A percentile compares a stretch with the other conserved stretches of the same genome.
Conservation (phyloP, 2,329 filamentous ascomycete genomes). For the Ophiocordyceps camponoti-rufipedis region DNA sequence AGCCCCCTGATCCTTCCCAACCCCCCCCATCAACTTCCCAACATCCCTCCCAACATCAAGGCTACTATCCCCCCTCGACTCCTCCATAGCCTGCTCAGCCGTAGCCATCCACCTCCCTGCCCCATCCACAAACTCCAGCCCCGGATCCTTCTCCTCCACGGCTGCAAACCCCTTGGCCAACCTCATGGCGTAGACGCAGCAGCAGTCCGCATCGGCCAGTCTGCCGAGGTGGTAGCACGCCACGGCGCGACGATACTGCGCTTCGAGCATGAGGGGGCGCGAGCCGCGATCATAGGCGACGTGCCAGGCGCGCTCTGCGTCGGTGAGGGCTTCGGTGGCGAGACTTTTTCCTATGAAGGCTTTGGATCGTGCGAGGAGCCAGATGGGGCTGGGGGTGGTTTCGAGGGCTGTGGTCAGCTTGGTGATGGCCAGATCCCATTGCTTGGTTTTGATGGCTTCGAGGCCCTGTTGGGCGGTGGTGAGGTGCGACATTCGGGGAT, state of each 20-base stretch:
- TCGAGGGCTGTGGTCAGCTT: slow-evolving; percentile 51
- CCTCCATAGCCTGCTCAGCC: slow-evolving; percentile 9
- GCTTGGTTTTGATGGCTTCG: slow-evolving; percentile 38
- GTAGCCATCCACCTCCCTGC: slow-evolving; percentile 29
- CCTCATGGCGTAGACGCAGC: slow-evolving; percentile 41
- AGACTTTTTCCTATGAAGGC: slow-evolving; percentile 45
- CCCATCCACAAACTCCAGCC: slow-evolving; percentile 16
- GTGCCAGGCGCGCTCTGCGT: slow-evolving; percentile 48
- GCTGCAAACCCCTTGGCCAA: slow-evolving; percentile 15
- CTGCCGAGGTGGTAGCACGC: slow-evolving; percentile 50
- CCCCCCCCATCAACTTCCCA: neutral
- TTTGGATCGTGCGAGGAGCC: slow-evolving; percentile 68
- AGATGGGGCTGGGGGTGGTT: slow-evolving; percentile 41
- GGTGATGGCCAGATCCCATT: slow-evolving; percentile 50
- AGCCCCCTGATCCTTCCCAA: neutral
- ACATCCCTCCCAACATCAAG: slow-evolving; percentile 8
- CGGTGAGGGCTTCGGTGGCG: slow-evolving; percentile 45
- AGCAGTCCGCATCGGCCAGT: slow-evolving; percentile 57
- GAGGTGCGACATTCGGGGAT: slow-evolving; percentile 28
- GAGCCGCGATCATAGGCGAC: slow-evolving; percentile 49
- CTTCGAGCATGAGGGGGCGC: slow-evolving; percentile 58
- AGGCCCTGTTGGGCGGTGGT: slow-evolving; percentile 42
- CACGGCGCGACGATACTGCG: slow-evolving; percentile 65
- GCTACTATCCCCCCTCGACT: slow-evolving; percentile 11
- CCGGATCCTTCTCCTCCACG: slow-evolving; percentile 14